Percentiles rank a stretch among this genome's conserved stretches.
Evolutionary conservation across 1,139 yeast genomes (phyloP).

Genomic region (Geotrichum reessii): DNA sequence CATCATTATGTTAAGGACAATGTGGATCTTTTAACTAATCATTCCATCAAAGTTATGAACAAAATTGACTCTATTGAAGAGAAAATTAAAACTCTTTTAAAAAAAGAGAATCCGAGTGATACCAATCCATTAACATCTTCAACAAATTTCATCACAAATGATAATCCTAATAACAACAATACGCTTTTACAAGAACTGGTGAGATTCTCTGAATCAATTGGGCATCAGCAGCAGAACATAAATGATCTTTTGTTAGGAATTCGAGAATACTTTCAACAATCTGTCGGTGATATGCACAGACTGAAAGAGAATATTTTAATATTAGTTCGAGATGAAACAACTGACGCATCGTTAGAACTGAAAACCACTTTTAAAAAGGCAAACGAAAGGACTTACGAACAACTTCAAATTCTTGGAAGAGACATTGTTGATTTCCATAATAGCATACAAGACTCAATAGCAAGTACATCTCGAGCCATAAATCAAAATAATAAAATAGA

Average conservation of each 20-base stretch:
- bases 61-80: background rate
- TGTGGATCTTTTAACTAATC: background rate
- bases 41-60: background rate
- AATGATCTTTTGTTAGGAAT: conserved; percentile 6
- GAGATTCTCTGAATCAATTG: background rate
- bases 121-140: background rate
- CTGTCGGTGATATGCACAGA: conserved; percentile 5
- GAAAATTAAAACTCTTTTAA: background rate
- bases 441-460: conserved; percentile 3
- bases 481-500: background rate
- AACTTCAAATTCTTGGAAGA: conserved; percentile 9
- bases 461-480: background rate
- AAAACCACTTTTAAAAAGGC: conserved; percentile 8
- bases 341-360: conserved; percentile 9
- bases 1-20: background rate
- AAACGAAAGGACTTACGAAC: conserved; percentile 13
- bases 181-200: background rate
- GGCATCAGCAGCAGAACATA: conserved; percentile 13
- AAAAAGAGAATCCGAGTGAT: background rate
- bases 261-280: conserved; percentile 10
- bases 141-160: background rate
- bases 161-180: background rate
- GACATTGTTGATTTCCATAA: conserved; percentile 10
- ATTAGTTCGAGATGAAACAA: conserved; percentile 9
- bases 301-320: conserved; percentile 5